These are phyloP conservation scores for Kluyveromyces wickerhamii DNA, from an alignment of 805 yeast species.

Conservation along the genomic window DNA sequence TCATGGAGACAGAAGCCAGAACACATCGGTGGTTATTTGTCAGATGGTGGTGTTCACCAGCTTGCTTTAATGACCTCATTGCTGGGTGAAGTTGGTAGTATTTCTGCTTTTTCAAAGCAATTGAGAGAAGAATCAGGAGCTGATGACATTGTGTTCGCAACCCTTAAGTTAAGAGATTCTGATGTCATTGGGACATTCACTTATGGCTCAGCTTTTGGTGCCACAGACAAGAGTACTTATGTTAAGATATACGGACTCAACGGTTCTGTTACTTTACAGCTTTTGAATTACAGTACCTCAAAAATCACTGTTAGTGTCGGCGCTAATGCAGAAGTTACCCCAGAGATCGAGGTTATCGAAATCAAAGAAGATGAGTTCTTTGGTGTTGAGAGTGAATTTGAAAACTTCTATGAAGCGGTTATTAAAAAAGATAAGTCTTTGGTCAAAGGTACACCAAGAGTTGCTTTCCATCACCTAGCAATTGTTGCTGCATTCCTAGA, in stretches of 20 bases:
- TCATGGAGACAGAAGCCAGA: slow-evolving; percentile 86
- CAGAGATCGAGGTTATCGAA: slow-evolving; percentile 28
- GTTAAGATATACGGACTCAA: slow-evolving; percentile 71
- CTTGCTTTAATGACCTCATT: slow-evolving; percentile 77
- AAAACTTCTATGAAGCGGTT: slow-evolving; percentile 55
- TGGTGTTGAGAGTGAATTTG: slow-evolving; percentile 50
- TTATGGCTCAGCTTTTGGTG: slow-evolving; percentile 82
- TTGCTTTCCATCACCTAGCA: slow-evolving; percentile 89
- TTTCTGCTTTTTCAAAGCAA: slow-evolving; percentile 74
- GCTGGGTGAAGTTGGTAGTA: slow-evolving; percentile 62
- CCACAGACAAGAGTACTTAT: slow-evolving; percentile 57
- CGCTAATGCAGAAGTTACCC: slow-evolving; percentile 20
- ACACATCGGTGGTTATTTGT: slow-evolving; percentile 86
- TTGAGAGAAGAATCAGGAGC: slow-evolving; percentile 70
- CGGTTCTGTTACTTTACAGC: slow-evolving; percentile 67
- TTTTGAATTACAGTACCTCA: slow-evolving; percentile 38
- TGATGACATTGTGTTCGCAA: slow-evolving; percentile 72
- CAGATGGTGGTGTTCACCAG: slow-evolving; percentile 97
- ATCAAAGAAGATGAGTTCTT: slow-evolving; percentile 38
- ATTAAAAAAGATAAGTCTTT: slow-evolving; percentile 49
- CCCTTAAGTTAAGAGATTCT: slow-evolving; percentile 51
- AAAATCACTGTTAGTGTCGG: slow-evolving; percentile 30
- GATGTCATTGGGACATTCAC: slow-evolving; percentile 74
- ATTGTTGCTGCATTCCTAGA: slow-evolving; percentile 79
- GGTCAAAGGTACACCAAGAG: slow-evolving; percentile 56